Evolutionary conservation across 1,139 yeast genomes (phyloP).

Genomic region (Pichia sp.): DNA sequence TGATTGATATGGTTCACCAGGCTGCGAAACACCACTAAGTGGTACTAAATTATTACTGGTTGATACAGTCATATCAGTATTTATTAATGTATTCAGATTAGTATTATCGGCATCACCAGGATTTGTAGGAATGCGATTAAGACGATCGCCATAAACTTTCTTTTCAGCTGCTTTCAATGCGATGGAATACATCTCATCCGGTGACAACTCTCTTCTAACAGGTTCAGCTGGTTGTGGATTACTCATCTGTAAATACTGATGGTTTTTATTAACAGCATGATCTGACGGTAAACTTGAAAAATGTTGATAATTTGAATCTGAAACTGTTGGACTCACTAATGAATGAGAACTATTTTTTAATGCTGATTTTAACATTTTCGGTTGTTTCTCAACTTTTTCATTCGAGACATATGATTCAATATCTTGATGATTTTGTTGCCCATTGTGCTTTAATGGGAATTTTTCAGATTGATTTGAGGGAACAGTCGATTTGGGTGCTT

Average conservation of each 20-base stretch:
- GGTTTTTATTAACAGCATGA: not conserved
- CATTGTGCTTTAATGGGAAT: not conserved
- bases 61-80: not conserved
- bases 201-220: conserved; percentile 15
- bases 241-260: not conserved
- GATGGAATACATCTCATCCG: conserved; percentile 28
- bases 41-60: too few species aligned
- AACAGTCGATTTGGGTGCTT: not conserved
- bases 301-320: not conserved
- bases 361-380: conserved; percentile 4
- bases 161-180: conserved; percentile 28
- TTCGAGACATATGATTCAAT: not conserved
- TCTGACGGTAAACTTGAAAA: not conserved
- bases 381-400: not conserved
- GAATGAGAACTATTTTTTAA: conserved; percentile 8
- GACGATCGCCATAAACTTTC: conserved; percentile 28
- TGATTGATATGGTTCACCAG: conserved; percentile 11
- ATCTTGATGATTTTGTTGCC: not conserved
- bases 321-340: conserved; percentile 2
- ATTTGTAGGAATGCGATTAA: conserved; percentile 5
- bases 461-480: not conserved
- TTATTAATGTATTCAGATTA: conserved; percentile 20
- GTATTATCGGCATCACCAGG: conserved; percentile 17
- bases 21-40: not conserved
- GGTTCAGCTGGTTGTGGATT: not conserved